Evolutionary conservation across 148 eudicot genomes (phyloP), one percentile per base, ranked within the genome.

Genomic region (Rhododendron williamsianum): DNA sequence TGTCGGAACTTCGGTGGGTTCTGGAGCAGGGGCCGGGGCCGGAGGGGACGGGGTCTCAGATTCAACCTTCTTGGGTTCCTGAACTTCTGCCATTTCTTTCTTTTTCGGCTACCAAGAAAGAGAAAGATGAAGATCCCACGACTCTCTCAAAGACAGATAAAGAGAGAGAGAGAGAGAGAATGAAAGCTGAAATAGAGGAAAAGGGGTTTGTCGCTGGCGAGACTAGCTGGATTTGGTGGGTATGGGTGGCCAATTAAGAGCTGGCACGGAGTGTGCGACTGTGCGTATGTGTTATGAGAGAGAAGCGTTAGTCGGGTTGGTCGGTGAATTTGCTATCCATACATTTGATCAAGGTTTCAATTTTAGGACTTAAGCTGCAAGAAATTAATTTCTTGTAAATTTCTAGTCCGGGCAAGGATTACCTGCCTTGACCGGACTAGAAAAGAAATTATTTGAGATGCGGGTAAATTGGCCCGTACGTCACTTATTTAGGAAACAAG

Each of bases 51-150:
- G 82, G n/a, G 88, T 10, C 87, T 91, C 87, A 13, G 91, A 67
- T 36, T 88, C 90, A 1, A 88, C 85, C 84, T 88, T 88, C 85
- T 87, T 87, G 46, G 84, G 46, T 74, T 87, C 60, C 60, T 54
- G 21, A 54, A 54, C 91, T 38, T 80, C 89, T 0, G 90, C 91
- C 93, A 91, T 56, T 58, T n/a, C 49, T 21, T 23, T 7, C 30
- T 13, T 33, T 12, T 12, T 3, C 8, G 58, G 58, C 27, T 48
- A 25, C 13, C n/a, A 63, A 78, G 49, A 13, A 25, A 35, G 80
- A 73, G 13, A 65, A 65, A n/a, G 27, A 23, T 13, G 21, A 1
- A 4, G 23, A 43, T 6, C 60, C 6, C 21, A 73, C 19, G 1
- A 4, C 33, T 67, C 15, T 3, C 15, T 67, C 3, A 49, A 9